Percentiles rank a stretch among this genome's conserved stretches.
phyloP scores from a whole-genome alignment of 345 rosid genomes.

The Linum trigynum region DNA sequence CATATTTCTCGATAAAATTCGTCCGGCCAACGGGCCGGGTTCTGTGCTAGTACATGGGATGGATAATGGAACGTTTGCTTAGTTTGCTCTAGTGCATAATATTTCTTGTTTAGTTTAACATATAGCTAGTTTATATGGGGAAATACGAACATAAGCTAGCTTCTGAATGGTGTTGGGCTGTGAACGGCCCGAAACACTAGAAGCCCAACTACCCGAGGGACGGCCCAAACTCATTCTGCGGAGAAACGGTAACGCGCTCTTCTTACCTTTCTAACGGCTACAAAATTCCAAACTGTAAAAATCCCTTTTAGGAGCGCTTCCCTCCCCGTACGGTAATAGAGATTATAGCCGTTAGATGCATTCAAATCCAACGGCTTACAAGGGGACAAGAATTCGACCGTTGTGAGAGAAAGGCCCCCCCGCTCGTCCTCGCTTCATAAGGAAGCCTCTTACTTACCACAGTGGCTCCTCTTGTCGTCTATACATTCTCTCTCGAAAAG shows the following conservation, averaged over 20 bases:
- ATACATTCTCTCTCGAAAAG: not conserved
- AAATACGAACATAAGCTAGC: not conserved
- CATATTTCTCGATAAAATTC: too few relatives aligned
- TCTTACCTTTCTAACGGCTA: conserved; percentile 29
- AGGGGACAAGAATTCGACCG: conserved; percentile 23
- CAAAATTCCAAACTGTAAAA: conserved; percentile 30
- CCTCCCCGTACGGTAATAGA: too few relatives aligned
- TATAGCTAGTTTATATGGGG: not conserved
- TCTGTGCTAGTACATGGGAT: too few relatives aligned
- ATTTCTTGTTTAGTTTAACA: too few relatives aligned
- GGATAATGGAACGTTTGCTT: too few relatives aligned
- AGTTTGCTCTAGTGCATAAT: too few relatives aligned
- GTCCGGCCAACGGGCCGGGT: too few relatives aligned
- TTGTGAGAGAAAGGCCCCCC: conserved; percentile 16
- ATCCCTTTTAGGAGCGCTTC: not conserved
- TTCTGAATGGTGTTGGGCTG: not conserved
- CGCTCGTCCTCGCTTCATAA: conserved; percentile 12
- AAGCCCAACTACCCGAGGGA: not conserved
- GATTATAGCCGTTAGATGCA: conserved; percentile 19
- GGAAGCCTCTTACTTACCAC: not conserved
- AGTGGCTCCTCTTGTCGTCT: not conserved
- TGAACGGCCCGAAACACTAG: not conserved
- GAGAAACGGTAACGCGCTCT: not conserved
- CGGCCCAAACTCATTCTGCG: not conserved
- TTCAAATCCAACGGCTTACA: conserved; percentile 21